Evolutionary conservation across 208 protist species (phyloP).

Genomic region (Leishmania guyanensis): DNA sequence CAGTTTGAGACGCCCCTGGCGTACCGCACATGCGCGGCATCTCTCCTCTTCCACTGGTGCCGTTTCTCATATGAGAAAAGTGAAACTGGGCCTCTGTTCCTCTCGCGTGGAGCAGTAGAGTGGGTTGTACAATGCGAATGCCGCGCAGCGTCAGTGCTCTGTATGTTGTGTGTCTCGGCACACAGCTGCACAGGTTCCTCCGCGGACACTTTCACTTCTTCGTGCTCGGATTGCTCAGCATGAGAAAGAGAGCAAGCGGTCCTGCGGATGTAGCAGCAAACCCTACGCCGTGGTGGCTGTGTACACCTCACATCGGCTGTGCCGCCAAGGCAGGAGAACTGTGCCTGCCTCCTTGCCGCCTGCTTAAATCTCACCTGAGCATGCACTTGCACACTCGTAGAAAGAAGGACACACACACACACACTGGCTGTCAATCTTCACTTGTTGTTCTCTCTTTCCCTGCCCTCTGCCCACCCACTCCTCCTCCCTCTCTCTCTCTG

Average conservation of each 20-base stretch:
- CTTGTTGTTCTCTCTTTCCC: slow-evolving; percentile 13
- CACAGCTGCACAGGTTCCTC: not conserved
- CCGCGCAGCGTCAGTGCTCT: not conserved
- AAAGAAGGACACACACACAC: not conserved
- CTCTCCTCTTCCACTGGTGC: too few species aligned
- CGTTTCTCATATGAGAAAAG: not conserved
- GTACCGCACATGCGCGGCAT: not conserved
- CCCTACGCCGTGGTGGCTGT: not conserved
- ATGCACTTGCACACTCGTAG: not conserved
- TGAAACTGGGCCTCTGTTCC: not conserved
- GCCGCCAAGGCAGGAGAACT: not conserved
- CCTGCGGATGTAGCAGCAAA: not conserved
- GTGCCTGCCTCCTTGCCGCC: not conserved
- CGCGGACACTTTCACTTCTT: not conserved
- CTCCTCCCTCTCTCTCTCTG: not conserved
- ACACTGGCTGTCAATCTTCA: not conserved
- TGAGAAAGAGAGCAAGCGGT: too few species aligned
- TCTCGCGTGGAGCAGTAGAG: too few species aligned
- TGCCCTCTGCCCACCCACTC: not conserved
- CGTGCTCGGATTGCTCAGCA: too few species aligned
- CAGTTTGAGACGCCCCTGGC: not conserved
- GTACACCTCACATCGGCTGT: not conserved
- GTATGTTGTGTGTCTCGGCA: not conserved
- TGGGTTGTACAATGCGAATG: too few species aligned
- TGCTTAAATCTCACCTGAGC: not conserved